These are phyloP conservation scores for Mortierella sp. DNA, from an alignment of 371 early-diverging fungal genomes.

Conservation along the genomic window DNA sequence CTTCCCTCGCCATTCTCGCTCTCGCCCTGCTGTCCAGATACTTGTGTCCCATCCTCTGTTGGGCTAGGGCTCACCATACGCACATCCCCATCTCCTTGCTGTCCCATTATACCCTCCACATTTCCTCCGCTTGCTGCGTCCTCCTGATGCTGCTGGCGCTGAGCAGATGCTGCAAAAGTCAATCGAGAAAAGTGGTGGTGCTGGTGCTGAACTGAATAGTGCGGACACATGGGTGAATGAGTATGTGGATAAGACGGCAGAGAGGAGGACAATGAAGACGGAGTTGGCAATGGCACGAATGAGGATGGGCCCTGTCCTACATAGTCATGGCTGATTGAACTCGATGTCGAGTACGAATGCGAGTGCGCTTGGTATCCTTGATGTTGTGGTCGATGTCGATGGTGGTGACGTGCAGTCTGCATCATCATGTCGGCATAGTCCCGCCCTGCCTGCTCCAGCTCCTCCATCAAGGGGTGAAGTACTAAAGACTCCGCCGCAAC, in stretches of 20 bases:
- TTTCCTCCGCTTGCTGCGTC: background rate
- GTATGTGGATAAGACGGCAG: background rate
- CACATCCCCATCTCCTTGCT: background rate
- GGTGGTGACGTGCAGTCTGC: slow-evolving; percentile 21
- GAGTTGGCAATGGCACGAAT: background rate
- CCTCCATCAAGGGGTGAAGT: slow-evolving; percentile 22
- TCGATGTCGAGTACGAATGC: background rate
- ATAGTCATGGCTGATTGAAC: background rate
- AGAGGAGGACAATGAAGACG: background rate
- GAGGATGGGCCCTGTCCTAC: background rate
- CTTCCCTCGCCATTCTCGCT: slow-evolving; percentile 16
- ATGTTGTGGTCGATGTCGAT: slow-evolving; percentile 4
- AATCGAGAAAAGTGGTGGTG: background rate
- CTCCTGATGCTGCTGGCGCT: slow-evolving; percentile 2
- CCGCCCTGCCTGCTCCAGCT: slow-evolving; percentile 21
- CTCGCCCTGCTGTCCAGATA: background rate
- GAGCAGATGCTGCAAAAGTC: background rate
- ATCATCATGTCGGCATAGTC: slow-evolving; percentile 29
- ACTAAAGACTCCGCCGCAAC: background rate
- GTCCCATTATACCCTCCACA: background rate
- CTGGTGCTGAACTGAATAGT: background rate
- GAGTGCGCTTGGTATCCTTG: slow-evolving; percentile 5
- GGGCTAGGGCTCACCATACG: slow-evolving; percentile 17
- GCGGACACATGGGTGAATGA: slow-evolving; percentile 15
- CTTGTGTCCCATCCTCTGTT: background rate